These are phyloP conservation scores for Vararia minispora DNA, from an alignment of 768 basidiomycete genomes.

Conservation along the genomic window DNA sequence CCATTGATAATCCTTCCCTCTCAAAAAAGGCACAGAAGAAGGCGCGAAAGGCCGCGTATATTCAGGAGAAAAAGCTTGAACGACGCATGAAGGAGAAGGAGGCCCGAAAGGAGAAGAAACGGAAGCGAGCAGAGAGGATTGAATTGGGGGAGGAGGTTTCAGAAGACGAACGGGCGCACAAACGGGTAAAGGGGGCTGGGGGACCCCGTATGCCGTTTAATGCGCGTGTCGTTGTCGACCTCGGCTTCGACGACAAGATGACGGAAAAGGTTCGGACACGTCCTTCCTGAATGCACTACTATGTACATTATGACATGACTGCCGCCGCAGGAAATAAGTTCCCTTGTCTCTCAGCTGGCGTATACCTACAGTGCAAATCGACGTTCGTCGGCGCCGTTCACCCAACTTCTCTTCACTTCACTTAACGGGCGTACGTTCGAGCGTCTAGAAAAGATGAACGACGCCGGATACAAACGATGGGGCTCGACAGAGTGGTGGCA, in stretches of 20 bases:
- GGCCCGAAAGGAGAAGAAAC: conserved; percentile 64
- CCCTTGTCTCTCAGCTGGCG: conserved; percentile 82
- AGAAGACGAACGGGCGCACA: conserved; percentile 27
- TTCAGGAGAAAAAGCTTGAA: conserved; percentile 56
- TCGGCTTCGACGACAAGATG: conserved; percentile 92
- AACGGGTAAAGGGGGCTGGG: conserved; percentile 17
- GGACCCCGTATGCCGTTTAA: conserved; percentile 24
- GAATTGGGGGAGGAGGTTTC: conserved; percentile 51
- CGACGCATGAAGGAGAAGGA: conserved; percentile 71
- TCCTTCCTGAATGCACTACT: no score
- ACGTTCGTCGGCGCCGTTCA: conserved; percentile 55
- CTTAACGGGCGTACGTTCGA: conserved; percentile 59
- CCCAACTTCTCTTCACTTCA: conserved; percentile 67
- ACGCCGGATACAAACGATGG: conserved; percentile 75
- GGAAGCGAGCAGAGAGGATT: conserved; percentile 43
- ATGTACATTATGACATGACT: no score
- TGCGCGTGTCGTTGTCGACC: conserved; percentile 70
- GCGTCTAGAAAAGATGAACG: conserved; percentile 51
- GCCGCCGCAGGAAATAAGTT: conserved; percentile 80
- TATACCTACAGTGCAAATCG: conserved; percentile 88
- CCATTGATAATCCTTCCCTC: no score
- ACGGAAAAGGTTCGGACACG: conserved; percentile 69
- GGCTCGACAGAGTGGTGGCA: conserved; percentile 74
- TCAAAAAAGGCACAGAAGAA: conserved; percentile 78
- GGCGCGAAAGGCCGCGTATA: conserved; percentile 57